Conservation (phyloP, 148 eudicot genomes). For the Camellia sinensis region DNA sequence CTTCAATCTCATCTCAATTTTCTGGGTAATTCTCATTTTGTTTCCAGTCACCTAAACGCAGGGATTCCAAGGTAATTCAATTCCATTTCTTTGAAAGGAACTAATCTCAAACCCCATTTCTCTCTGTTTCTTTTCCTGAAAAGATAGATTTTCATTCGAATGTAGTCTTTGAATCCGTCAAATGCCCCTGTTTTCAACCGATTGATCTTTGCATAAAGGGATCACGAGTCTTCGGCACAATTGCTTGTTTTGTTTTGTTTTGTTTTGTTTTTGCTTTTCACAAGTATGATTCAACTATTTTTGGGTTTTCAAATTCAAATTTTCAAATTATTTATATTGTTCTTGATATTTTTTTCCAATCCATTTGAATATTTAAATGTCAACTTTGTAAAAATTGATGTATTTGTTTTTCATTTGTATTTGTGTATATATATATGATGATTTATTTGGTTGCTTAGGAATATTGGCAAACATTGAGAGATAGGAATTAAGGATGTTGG, state of each 20-base stretch:
- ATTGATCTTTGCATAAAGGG: not conserved
- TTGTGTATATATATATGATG: not conserved
- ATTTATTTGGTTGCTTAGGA: not conserved
- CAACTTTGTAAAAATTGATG: no score
- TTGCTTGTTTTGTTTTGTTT: not conserved
- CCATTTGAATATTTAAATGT: not conserved
- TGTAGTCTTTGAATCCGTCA: slow-evolving; percentile 7
- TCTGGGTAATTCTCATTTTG: no score
- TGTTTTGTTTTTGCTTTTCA: no score
- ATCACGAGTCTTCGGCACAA: not conserved
- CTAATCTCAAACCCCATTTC: not conserved
- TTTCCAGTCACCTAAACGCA: not conserved
- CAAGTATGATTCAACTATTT: not conserved
- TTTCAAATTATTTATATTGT: not conserved
- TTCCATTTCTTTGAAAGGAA: not conserved
- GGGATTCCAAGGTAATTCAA: not conserved
- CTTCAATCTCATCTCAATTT: no score
- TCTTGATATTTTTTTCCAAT: not conserved
- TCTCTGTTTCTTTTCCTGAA: not conserved
- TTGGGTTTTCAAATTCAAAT: no score
- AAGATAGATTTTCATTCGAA: not conserved
- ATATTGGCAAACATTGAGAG: not conserved
- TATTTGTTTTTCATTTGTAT: not conserved
- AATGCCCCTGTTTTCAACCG: not conserved
- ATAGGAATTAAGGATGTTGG: slow-evolving; percentile 54